Conservation (phyloP, 768 basidiomycete species). For the Xerocomellus amylosporus region DNA sequence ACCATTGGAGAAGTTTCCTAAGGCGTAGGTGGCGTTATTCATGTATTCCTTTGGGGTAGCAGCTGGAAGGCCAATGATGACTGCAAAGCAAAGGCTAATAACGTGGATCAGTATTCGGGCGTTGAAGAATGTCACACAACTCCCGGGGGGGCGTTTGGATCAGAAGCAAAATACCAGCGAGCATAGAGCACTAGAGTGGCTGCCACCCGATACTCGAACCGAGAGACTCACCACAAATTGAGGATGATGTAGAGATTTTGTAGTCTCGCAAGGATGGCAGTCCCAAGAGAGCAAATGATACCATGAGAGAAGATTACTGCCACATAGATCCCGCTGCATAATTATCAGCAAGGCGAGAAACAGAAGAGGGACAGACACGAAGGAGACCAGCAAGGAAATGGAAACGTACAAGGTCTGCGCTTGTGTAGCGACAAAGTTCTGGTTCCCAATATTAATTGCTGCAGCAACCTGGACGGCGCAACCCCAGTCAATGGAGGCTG, state of each 20-base stretch:
- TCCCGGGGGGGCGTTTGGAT: too few species aligned
- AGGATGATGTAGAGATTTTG: constrained; percentile 70
- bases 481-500: constrained; percentile 65
- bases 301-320: constrained; percentile 62
- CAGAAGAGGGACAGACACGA: not conserved
- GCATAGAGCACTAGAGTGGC: too few species aligned
- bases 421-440: constrained; percentile 38
- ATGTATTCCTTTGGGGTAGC: constrained; percentile 57
- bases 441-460: constrained; percentile 53
- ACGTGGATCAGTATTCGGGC: not conserved
- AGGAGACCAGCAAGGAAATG: not conserved
- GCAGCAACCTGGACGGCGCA: constrained; percentile 65
- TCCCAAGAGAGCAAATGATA: constrained; percentile 64
- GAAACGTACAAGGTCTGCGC: constrained; percentile 43
- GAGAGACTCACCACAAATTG: constrained; percentile 55
- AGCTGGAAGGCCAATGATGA: constrained; percentile 63
- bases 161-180: not conserved
- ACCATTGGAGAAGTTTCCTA: constrained; percentile 64
- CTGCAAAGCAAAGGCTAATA: constrained; percentile 19
- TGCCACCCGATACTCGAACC: not conserved
- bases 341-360: not conserved
- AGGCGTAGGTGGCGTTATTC: constrained; percentile 59
- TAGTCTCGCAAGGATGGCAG: constrained; percentile 60
- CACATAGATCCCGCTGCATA: constrained; percentile 58
- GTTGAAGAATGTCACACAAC: too few species aligned